Evolutionary conservation across 768 basidiomycete species (phyloP), one percentile per base, ranked within the genome.

Genomic region (Leccinum longicurvipes): DNA sequence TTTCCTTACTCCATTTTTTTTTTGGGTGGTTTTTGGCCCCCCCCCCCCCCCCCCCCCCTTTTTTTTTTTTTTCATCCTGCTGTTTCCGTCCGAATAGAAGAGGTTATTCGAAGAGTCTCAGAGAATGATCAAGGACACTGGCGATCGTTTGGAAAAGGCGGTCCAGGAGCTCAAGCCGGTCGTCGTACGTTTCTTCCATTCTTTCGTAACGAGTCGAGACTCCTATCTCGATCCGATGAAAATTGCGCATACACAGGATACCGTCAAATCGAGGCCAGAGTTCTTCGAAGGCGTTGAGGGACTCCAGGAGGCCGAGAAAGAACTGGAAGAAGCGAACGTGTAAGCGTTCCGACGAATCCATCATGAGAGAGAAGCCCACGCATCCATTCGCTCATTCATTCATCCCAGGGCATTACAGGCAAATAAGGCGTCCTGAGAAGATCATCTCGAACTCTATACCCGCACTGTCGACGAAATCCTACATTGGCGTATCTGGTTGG

Each of bases 61-160:
- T 44, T 39, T 8, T 44, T 23, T 23, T 21, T 11, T 41, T 42
- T 23, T 42, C 19, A 44, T 46, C 46, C 29, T 39, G 54, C 50
- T 19, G 39, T 19, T 45, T 10, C 51, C 27, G 12, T 59, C 47
- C 50, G 45, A 55, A 54, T 56, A 92, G 90, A 77, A 70, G 53
- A 81, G 79, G 65, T 76, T 92, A 74, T 72, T 85, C 48, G 85
- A 89, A 54, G 92, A 95, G 76, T 85, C 86, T 42, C 74, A 82
- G 58, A 91, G 83, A 77, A 91, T 95, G 91, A 80, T 93, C 56
- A 72, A 73, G 50, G 89, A 93, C 66, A 79, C 85, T 21, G 73
- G 76, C 53, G 77, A 69, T 53, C 80, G 87, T 47, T 73, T 91
- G n/a, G 81, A 77, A 47, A 81, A 77, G 64, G 84, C 83, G 29